phyloP scores from a whole-genome alignment of 306 rosid genomes.

The Hippophae rhamnoides region DNA sequence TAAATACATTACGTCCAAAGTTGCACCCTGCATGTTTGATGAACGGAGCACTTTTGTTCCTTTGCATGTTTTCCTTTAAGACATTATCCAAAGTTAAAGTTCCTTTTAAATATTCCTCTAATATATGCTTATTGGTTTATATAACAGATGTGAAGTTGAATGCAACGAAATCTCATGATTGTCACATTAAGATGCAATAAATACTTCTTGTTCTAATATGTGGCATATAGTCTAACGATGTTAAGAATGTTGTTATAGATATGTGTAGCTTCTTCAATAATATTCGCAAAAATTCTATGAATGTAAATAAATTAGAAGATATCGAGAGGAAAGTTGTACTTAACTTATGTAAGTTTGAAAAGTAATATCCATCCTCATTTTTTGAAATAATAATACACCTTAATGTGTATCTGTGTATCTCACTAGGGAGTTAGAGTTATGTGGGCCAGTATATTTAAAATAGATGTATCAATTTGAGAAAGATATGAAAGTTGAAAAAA shows the following conservation, averaged over 20 bases:
- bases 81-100: background rate
- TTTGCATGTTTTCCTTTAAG: too few species aligned
- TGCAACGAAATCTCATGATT: background rate
- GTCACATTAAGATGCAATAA: background rate
- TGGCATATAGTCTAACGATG: background rate
- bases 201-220: background rate
- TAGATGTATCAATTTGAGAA: constrained; percentile 6
- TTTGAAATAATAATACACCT: constrained; percentile 1
- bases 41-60: too few species aligned
- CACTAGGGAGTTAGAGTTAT: background rate
- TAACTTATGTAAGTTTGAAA: background rate
- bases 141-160: background rate
- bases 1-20: too few species aligned
- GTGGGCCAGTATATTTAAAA: background rate
- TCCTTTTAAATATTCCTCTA: background rate
- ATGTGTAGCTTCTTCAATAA: background rate
- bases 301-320: background rate
- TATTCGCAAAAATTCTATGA: background rate
- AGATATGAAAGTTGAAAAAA: background rate
- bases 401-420: background rate
- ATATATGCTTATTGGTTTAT: background rate
- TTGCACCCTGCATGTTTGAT: too few species aligned
- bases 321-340: background rate
- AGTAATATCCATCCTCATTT: background rate
- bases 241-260: background rate